Base-by-base conservation (phyloP, 805 yeast genomes). In the Yarrowia yakushimensis region DNA sequence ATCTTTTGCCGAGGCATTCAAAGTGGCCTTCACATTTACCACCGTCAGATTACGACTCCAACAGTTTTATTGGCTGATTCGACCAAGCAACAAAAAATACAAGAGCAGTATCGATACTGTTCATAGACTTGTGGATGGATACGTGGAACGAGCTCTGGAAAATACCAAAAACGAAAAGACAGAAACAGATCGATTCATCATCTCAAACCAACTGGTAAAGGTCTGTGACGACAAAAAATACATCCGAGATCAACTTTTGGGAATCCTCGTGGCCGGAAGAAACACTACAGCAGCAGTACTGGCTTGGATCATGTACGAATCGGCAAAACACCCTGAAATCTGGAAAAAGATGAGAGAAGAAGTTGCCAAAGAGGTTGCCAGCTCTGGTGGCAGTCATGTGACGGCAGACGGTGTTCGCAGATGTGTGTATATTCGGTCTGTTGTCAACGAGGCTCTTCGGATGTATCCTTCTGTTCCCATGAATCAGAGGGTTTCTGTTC, bases 261-360 rank as follows among this genome's bases (percentile, higher is more conserved):
- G 78, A 66, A 77, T 80, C 62, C 72, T 80, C 63, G 66, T 79
- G 41, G 83, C 83, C 15, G 82, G 82, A 20, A 74, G 83, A 66
- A 82, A 80, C 66, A 80, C 83, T 27, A 80, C 83, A 11, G 82
- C 82, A 1, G 77, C 81, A 8, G 70, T 79, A 42, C 73, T 80
- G 42, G 74, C 80, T 6, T 79, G 77, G 65, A 65, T 74, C 22
- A 68, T 78, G 63, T 77, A 69, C 64, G 81, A 78, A 67, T 70
- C 79, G 57, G 76, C 81, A 7, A 70, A 77, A 65, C 68, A 78
- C 64, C 80, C 80, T 7, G 69, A 69, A 1, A 67, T 76, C 9
- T 78, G 74, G 70, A 63, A 67, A 13, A 73, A 71, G 63, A 71
- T 80, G 64, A 73, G 77, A 46, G 69, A 68, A 25, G 70, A 66